These are phyloP conservation scores for Zygoascus bituminiphila DNA, from an alignment of 805 yeast species.

Conservation along the genomic window DNA sequence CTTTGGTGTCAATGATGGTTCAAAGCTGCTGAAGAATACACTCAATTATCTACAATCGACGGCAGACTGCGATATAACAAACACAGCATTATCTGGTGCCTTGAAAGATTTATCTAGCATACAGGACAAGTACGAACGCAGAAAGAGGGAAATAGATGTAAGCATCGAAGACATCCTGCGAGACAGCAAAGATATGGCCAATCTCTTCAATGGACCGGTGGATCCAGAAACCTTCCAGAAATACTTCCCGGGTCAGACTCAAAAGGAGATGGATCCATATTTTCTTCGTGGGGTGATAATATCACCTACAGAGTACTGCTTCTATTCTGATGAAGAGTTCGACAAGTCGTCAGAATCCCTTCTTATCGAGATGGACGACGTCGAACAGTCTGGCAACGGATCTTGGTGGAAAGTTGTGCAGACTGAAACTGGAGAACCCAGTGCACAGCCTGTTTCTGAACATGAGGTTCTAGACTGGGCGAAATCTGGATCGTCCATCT, in stretches of 20 bases:
- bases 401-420: constrained; percentile 13
- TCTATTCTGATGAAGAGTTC: constrained; percentile 1
- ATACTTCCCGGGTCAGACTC: constrained; percentile 9
- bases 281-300: constrained; percentile 15
- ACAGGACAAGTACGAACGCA: constrained; percentile 4
- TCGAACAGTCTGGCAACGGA: not conserved
- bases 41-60: constrained; percentile 8
- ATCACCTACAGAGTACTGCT: constrained; percentile 18
- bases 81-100: constrained; percentile 6
- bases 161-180: constrained; percentile 3
- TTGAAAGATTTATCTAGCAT: constrained; percentile 8
- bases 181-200: not conserved
- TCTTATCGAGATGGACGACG: constrained; percentile 12
- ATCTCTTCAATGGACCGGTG: constrained; percentile 10
- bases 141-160: constrained; percentile 4
- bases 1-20: constrained; percentile 16
- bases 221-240: constrained; percentile 1
- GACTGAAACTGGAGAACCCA: constrained; percentile 1
- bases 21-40: constrained; percentile 13
- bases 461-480: constrained; percentile 15
- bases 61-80: not conserved
- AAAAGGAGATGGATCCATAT: constrained; percentile 15
- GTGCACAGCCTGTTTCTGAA: constrained; percentile 5
- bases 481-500: constrained; percentile 12
- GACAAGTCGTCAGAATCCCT: not conserved